These are phyloP conservation scores for Trypanosoma melophagium DNA, from an alignment of 208 protist genomes.

Conservation along the genomic window DNA sequence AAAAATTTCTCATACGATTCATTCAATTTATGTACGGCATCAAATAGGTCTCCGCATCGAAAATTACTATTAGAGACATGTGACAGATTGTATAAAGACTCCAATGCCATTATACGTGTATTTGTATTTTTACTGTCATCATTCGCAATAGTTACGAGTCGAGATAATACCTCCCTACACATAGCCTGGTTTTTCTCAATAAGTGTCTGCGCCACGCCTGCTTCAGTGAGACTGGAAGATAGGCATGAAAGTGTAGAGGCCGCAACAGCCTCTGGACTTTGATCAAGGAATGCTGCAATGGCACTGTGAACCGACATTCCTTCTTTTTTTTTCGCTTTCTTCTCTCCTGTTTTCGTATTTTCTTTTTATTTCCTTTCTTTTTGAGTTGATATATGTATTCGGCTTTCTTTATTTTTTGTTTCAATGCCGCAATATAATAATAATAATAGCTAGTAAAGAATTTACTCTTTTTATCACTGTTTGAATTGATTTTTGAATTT, in stretches of 20 bases:
- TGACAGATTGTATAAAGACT: constrained; percentile 78
- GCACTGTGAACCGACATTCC: constrained; percentile 47
- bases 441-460: no score
- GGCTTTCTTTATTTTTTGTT: neutral
- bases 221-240: constrained; percentile 42
- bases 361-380: constrained; percentile 4
- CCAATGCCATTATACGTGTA: constrained; percentile 57
- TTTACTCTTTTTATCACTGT: neutral
- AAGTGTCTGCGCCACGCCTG: constrained; percentile 31
- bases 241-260: constrained; percentile 64
- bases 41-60: constrained; percentile 55
- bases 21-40: constrained; percentile 65
- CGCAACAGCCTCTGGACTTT: constrained; percentile 38
- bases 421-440: neutral
- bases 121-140: constrained; percentile 57
- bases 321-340: constrained; percentile 7
- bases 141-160: constrained; percentile 61
- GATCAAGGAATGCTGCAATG: constrained; percentile 58
- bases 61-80: constrained; percentile 52
- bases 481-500: constrained; percentile 1
- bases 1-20: constrained; percentile 77
- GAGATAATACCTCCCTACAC: constrained; percentile 35
- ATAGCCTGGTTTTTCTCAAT: constrained; percentile 28
- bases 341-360: neutral
- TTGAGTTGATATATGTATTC: neutral